Percentiles rank a stretch among this genome's conserved stretches.
Evolutionary conservation across 169 alveolate species (phyloP).

Genomic region (Plasmodium inui): DNA sequence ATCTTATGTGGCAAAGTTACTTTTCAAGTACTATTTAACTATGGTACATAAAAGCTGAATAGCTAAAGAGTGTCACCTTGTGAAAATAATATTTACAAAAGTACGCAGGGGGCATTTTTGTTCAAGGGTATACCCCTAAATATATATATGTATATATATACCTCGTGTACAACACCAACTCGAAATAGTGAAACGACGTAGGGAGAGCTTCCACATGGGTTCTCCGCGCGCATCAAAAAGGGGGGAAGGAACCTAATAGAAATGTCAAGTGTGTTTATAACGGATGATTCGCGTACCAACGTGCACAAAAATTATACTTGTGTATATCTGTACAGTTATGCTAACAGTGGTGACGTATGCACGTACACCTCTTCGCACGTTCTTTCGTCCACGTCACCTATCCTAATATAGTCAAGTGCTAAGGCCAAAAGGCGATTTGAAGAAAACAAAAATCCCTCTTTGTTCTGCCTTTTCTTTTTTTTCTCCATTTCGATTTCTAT

Average conservation of each 20-base stretch:
- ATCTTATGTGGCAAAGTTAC: background rate
- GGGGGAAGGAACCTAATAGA: background rate
- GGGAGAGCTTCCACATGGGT: background rate
- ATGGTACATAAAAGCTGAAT: slow-evolving; percentile 15
- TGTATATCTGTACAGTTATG: background rate
- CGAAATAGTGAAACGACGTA: background rate
- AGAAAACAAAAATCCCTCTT: background rate
- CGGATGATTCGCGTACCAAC: background rate
- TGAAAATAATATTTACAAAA: slow-evolving; percentile 7
- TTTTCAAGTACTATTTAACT: background rate
- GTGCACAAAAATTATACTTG: background rate
- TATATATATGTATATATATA: background rate
- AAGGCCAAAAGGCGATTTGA: background rate
- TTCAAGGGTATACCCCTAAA: background rate
- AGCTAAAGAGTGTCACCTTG: slow-evolving; percentile 10
- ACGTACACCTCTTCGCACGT: background rate
- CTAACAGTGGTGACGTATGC: background rate
- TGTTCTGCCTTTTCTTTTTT: slow-evolving; percentile 1
- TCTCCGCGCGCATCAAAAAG: background rate
- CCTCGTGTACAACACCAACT: background rate
- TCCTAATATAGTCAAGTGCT: background rate
- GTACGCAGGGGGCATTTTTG: background rate
- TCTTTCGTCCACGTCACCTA: background rate
- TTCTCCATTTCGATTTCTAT: background rate
- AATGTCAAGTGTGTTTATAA: background rate